A percentile compares a stretch with the other conserved stretches of the same genome.
These are phyloP conservation scores for Bipolaris victoriae DNA, from an alignment of 2,329 filamentous ascomycete species.

Conservation along the genomic window DNA sequence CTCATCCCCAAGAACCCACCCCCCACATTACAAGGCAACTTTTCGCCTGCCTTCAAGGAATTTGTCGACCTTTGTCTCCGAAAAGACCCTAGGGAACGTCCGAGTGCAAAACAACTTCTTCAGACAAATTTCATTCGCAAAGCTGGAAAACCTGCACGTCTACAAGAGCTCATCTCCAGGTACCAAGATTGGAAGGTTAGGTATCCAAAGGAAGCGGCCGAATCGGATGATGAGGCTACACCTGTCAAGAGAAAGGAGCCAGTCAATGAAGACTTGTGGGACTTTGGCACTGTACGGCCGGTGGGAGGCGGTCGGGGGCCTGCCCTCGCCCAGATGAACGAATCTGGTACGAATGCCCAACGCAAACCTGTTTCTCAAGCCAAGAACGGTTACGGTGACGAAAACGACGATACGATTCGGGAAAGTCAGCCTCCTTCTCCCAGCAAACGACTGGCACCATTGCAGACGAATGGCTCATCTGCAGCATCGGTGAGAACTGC, in stretches of 20 bases:
- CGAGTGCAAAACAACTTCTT: slow-evolving; percentile 83
- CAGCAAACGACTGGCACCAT: slow-evolving; percentile 46
- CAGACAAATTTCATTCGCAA: slow-evolving; percentile 88
- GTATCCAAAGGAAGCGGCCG: slow-evolving; percentile 71
- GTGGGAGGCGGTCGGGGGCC: slow-evolving; percentile 61
- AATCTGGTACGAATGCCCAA: slow-evolving; percentile 75
- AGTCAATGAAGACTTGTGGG: slow-evolving; percentile 89
- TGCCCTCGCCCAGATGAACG: slow-evolving; percentile 74
- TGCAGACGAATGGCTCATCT: slow-evolving; percentile 46
- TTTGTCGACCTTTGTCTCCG: slow-evolving; percentile 72
- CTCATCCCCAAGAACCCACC: slow-evolving; percentile 94
- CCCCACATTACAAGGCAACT: slow-evolving; percentile 67
- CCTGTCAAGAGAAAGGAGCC: slow-evolving; percentile 50
- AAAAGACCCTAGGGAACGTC: slow-evolving; percentile 86
- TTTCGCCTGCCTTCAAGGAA: slow-evolving; percentile 57
- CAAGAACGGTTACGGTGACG: slow-evolving; percentile 36
- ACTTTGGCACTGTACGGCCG: slow-evolving; percentile 93
- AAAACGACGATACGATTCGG: slow-evolving; percentile 48
- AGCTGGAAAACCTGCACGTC: slow-evolving; percentile 94
- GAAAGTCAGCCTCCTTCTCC: slow-evolving; percentile 51
- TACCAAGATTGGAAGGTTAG: slow-evolving; percentile 85
- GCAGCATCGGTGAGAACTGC: slow-evolving; percentile 50
- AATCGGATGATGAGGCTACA: slow-evolving; percentile 47
- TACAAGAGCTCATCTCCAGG: slow-evolving; percentile 93
- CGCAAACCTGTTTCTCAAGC: slow-evolving; percentile 43